A percentile compares a stretch with the other conserved stretches of the same genome.
Evolutionary conservation across 768 basidiomycete genomes (phyloP).

Genomic region (Suillus lakei): DNA sequence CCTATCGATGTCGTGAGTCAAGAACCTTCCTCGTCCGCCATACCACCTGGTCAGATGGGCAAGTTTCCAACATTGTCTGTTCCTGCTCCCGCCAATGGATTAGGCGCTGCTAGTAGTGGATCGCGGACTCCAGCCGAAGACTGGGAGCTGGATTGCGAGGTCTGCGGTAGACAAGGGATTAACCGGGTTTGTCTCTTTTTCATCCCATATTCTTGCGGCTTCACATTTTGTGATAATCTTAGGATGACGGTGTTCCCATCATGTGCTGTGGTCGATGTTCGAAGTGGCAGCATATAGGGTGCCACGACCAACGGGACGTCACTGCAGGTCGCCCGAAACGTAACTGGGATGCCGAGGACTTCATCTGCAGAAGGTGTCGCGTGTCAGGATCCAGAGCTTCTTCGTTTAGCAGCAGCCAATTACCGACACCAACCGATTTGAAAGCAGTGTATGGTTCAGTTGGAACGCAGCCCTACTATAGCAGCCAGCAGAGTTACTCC

Average conservation of each 20-base stretch:
- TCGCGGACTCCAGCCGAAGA: constrained; percentile 63
- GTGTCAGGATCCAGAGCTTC: constrained; percentile 15
- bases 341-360: constrained; percentile 88
- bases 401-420: constrained; percentile 10
- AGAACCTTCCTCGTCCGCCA: background rate
- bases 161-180: constrained; percentile 73
- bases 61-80: constrained; percentile 8
- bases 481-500: constrained; percentile 18
- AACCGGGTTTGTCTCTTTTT: constrained; percentile 61
- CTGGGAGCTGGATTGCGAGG: constrained; percentile 90
- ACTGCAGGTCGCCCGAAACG: constrained; percentile 66
- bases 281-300: constrained; percentile 90
- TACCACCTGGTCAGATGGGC: constrained; percentile 9
- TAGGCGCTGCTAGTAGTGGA: constrained; percentile 38
- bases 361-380: constrained; percentile 70
- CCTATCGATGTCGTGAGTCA: constrained; percentile 7
- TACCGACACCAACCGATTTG: constrained; percentile 8
- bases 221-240: constrained; percentile 13
- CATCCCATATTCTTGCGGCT: constrained; percentile 5
- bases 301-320: constrained; percentile 77
- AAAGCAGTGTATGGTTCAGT: constrained; percentile 15
- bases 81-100: constrained; percentile 25
- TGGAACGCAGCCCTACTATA: constrained; percentile 18
- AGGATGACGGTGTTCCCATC: constrained; percentile 84
- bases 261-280: constrained; percentile 82